Evolutionary conservation across 225 moss, liverwort and hornwort species (phyloP), one percentile per base, ranked within the genome.

Genomic region (Asterella californica): DNA sequence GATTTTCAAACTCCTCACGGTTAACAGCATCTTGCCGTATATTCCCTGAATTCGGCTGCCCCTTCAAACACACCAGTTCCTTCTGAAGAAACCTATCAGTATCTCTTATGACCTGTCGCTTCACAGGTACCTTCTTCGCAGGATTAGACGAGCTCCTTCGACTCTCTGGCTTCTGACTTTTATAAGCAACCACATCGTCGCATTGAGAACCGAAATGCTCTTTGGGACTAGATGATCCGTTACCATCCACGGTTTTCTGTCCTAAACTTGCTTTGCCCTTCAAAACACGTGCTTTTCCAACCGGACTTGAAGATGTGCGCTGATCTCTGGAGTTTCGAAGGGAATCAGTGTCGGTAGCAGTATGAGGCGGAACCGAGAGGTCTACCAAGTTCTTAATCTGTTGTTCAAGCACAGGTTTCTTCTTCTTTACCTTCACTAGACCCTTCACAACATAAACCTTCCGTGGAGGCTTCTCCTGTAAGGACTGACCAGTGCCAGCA

Each of bases 381-480:
- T 33, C 6, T 14, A 65, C 32, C 14, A 17, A 33, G 33, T 30
- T 47, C 61, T 61, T 61, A n/a, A 27, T 29, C 46, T 71, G 47
- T 47, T 71, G 71, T 47, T 48, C 47, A 25, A 14, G 71, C 15
- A n/a, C 46, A 9, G 71, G 33, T 54, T 27, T 74, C 48, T 33
- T 57, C 36, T 70, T 70, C 64, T 65, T 65, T 15, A 65, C 64
- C 48, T 72, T 72, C 72, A 50, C 30, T 2, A 72, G 48, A 33
- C 75, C 57, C 36, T 75, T 75, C 19, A 55, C 75, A 9, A 55
- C 52, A 22, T 53, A 53, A 54, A 75, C 54, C 19, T 75, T 75
- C 54, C 75, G 55, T 9, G 22, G 54, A 27, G 4, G n/a, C 14
- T 47, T 71, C n/a, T 47, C 46, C 27, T 47, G 71, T 71, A 19